Evolutionary conservation across 1,284 basidiomycete species (phyloP), one percentile per base, ranked within the genome.

Genomic region (Leucoagaricus sp.): DNA sequence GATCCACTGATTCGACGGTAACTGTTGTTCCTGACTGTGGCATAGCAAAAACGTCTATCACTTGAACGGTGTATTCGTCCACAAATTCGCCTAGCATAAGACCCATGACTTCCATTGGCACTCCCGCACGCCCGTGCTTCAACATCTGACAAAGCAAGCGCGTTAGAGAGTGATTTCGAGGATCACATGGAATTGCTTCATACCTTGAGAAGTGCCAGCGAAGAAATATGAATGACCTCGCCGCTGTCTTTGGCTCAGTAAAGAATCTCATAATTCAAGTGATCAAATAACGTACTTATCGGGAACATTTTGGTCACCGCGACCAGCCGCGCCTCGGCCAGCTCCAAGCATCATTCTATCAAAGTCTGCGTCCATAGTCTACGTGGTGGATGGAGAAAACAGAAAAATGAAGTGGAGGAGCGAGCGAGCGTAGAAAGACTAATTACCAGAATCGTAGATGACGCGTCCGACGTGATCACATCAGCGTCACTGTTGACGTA

Each of bases 81-180:
- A 99, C 93, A 65, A 99, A 99, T 71, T 98, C 96, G 25, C 97
- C 97, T 26, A 99, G 83, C 93, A 99, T 96, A 57, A 99, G 85
- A 64, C 97, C 97, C 97, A 99, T 99, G 66, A 99, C 97, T 76
- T 99, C 97, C 93, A 99, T 97, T 10, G 97, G 97, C 34, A 99
- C 97, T 64, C 97, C 97, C 28, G 97, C 96, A 54, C 97, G 88
- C 17, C 97, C 97, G 70, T 99, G 97, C 76, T 99, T 99, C 64
- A 99, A 81, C 97, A 99, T 99, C 94, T 98, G 42, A 49, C 25
- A 17, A 19, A 42, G 41, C 26, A 12, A 53, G 29, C 34, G 29
- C 13, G 36, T 48, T 49, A 53, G 26, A 28, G 31, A 6, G 26
- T 10, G 9, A 19, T 48, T 48, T n/a, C n/a, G 25, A 26, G 13